These are phyloP conservation scores for Hypoxylon sp. DNA, from an alignment of 2,329 filamentous ascomycete genomes.

Conservation along the genomic window DNA sequence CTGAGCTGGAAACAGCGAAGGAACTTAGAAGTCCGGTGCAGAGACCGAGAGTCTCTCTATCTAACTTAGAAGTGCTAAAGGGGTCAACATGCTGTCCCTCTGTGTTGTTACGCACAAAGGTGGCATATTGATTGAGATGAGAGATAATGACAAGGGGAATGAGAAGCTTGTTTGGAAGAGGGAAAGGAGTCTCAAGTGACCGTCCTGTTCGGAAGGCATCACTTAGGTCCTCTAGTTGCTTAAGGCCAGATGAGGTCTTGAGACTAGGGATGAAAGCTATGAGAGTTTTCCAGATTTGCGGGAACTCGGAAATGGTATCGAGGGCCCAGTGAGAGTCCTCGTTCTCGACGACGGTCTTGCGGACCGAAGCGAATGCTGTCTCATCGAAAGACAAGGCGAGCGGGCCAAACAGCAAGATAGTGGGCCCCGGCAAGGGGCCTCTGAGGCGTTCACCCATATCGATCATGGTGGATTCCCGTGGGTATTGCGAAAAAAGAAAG, in stretches of 20 bases:
- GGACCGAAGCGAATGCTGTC: constrained; percentile 25
- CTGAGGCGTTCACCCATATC: constrained; percentile 27
- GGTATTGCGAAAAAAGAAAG: constrained; percentile 19
- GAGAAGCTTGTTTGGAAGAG: constrained; percentile 48
- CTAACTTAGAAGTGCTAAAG: constrained; percentile 16
- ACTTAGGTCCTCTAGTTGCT: constrained; percentile 34
- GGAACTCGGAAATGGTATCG: constrained; percentile 32
- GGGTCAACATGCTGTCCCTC: constrained; percentile 20
- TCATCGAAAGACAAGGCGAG: constrained; percentile 38
- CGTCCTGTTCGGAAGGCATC: constrained; percentile 34
- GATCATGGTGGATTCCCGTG: constrained; percentile 28
- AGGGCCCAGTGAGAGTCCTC: constrained; percentile 33
- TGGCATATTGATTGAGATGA: constrained; percentile 48
- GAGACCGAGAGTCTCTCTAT: constrained; percentile 53
- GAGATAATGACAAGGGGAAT: constrained; percentile 56
- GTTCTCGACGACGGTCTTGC: constrained; percentile 32
- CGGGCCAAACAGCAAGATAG: constrained; percentile 36
- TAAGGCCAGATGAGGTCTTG: constrained; percentile 18
- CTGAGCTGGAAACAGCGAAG: constrained; percentile 54
- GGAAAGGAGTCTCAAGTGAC: constrained; percentile 28
- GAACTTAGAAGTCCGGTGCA: constrained; percentile 58
- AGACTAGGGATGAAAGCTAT: constrained; percentile 27
- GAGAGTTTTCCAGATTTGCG: constrained; percentile 35
- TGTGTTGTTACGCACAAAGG: constrained; percentile 23
- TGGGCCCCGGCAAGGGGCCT: constrained; percentile 24